Base-by-base conservation (phyloP, 805 yeast genomes). In the Allodekkera sacchari region DNA sequence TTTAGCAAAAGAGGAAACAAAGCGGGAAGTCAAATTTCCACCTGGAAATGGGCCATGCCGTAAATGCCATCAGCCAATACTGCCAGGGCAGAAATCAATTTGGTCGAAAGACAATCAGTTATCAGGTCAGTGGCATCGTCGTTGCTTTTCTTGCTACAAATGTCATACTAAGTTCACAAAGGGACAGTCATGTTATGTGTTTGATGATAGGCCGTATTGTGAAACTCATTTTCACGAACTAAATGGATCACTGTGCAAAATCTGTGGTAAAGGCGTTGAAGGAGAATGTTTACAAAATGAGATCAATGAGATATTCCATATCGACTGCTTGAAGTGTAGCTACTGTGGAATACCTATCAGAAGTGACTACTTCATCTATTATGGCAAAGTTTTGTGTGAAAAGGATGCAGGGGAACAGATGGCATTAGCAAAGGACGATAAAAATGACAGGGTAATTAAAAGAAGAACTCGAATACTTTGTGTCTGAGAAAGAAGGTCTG, bases 71-170 rank as follows among this genome's bases (percentile, higher is more conserved):
- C 38, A 53, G 27, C 62, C 56, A n/a, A 76, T 88, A 19, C 40
- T 42, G 1, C 65, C 74, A 1, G 37, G 41, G 7, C 55, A 53
- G 31, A 83, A 79, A 48, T 66, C 92, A 0, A 81, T 89, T 13
- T 81, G 77, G 57, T 83, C 95, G n/a, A 81, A 77, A 44, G 83
- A 82, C 34, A 82, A 78, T n/a, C 87, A 78, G 47, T 59, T 82
- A 28, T 71, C 84, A 2, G 97, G 96, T 0, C 89, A 87, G 52
- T 92, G 97, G 97, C 98, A 92, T 52, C 67, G 94, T 24, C 57
- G 65, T 11, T 92, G 98, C 52, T 89, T 92, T 63, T 61, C 62
- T 10, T 92, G 98, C 61, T 57, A 65, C 13, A 55, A 63, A 9
- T 89, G 97, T 59, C 56, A 55, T 7, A 49, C 64, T 2, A 56